phyloP scores from a whole-genome alignment of 1,284 basidiomycete genomes.

The Boletus nobilissimus region DNA sequence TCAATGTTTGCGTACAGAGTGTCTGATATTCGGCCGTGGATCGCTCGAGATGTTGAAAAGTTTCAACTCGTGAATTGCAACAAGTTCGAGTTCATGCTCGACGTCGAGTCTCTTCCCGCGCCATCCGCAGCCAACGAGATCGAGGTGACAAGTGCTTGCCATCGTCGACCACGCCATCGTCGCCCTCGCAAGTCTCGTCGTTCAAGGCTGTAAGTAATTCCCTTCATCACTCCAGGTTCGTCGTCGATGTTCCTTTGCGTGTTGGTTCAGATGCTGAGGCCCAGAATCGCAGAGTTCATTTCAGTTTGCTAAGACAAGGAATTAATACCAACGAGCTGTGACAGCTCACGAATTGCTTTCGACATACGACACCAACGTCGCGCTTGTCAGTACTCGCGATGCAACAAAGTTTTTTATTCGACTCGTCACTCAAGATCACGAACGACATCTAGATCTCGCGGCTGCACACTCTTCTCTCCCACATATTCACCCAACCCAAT shows the following conservation, averaged over 20 bases:
- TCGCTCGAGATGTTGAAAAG: not conserved
- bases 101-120: conserved; percentile 34
- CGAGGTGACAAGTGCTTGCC: conserved; percentile 35
- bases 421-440: conserved; percentile 36
- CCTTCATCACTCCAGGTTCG: conserved; percentile 39
- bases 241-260: not conserved
- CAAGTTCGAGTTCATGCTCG: too few relatives aligned
- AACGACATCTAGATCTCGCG: conserved; percentile 39
- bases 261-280: conserved; percentile 3
- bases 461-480: conserved; percentile 22
- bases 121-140: conserved; percentile 34
- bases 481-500: not conserved
- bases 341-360: conserved; percentile 38
- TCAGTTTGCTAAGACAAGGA: conserved; percentile 35
- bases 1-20: not conserved
- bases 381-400: conserved; percentile 27
- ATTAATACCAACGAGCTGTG: conserved; percentile 19
- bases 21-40: not conserved
- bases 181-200: conserved; percentile 36
- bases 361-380: conserved; percentile 28
- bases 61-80: too few relatives aligned
- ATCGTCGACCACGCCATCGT: conserved; percentile 31
- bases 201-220: conserved; percentile 42
- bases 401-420: conserved; percentile 29
- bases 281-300: conserved; percentile 25